A percentile compares a stretch with the other conserved stretches of the same genome.
phyloP scores from a whole-genome alignment of 495 filamentous ascomycete genomes.

The Penicillium pancosmium region DNA sequence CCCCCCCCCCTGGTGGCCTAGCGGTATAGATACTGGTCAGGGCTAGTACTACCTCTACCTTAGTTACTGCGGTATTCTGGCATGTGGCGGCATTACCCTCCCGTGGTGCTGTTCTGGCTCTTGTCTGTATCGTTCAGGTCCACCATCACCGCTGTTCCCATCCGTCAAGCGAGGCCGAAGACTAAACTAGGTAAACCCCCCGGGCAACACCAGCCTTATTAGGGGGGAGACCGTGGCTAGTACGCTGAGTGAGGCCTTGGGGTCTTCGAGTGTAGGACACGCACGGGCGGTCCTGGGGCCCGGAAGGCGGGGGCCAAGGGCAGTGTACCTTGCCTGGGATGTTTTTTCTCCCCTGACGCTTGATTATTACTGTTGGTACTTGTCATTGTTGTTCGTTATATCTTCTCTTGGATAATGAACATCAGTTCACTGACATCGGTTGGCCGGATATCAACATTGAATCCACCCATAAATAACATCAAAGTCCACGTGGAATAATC shows the following conservation, averaged over 20 bases:
- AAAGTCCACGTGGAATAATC: too few relatives aligned
- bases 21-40: not conserved
- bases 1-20: not conserved
- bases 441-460: too few relatives aligned
- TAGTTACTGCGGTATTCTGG: not conserved
- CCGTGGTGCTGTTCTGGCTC: not conserved
- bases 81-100: not conserved
- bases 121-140: not conserved
- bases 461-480: too few relatives aligned
- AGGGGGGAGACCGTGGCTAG: conserved; percentile 2
- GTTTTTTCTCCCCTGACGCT: too few relatives aligned
- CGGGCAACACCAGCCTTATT: conserved; percentile 1
- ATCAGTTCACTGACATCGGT: too few relatives aligned
- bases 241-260: not conserved
- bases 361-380: too few relatives aligned
- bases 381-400: too few relatives aligned
- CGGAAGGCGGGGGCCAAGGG: not conserved
- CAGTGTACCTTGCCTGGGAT: too few relatives aligned
- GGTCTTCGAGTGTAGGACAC: not conserved
- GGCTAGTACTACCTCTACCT: not conserved
- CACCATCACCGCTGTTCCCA: not conserved
- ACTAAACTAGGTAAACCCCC: not conserved
- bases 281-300: not conserved
- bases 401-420: too few relatives aligned
- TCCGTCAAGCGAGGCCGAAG: not conserved